Conservation (phyloP, 1,284 basidiomycete species). For the Austroboletus olivaceoglutinosus region DNA sequence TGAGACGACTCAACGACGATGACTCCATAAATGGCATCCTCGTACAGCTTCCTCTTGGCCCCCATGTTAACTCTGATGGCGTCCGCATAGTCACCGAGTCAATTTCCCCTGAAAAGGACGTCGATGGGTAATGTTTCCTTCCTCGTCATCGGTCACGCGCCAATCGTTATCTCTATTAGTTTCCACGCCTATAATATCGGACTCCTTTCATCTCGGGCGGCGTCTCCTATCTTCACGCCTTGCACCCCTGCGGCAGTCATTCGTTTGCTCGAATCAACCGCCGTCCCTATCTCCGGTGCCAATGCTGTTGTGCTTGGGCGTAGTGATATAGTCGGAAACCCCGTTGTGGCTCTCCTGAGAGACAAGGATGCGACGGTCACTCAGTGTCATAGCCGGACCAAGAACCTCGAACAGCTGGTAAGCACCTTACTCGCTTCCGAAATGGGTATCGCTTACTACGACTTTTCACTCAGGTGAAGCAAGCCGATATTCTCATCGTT, state of each 20-base stretch:
- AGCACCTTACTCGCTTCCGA: conserved; percentile 29
- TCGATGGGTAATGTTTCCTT: conserved; percentile 75
- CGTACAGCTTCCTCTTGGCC: conserved; percentile 95
- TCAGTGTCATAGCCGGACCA: conserved; percentile 92
- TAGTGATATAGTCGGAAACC: conserved; percentile 97
- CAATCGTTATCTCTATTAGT: conserved; percentile 37
- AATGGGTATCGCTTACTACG: conserved; percentile 6
- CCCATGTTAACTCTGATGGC: conserved; percentile 79
- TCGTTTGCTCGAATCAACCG: conserved; percentile 84
- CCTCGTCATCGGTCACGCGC: conserved; percentile 3
- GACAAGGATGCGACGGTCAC: conserved; percentile 95
- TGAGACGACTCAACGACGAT: conserved; percentile 84
- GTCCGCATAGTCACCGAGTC: conserved; percentile 93
- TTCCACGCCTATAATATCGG: conserved; percentile 99
- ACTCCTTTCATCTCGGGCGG: conserved; percentile 87
- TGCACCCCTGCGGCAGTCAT: conserved; percentile 97
- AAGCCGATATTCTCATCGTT: conserved; percentile 90
- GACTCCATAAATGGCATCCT: conserved; percentile 85
- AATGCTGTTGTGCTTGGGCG: conserved; percentile 93
- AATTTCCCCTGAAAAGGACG: conserved; percentile 93
- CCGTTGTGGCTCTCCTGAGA: conserved; percentile 88
- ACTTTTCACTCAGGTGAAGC: conserved; percentile 55
- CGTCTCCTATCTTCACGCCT: conserved; percentile 88
- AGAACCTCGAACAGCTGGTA: conserved; percentile 77
- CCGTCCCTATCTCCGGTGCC: conserved; percentile 71